Conservation (phyloP, 2,329 filamentous ascomycete genomes). For the Cladophialophora immunda region DNA sequence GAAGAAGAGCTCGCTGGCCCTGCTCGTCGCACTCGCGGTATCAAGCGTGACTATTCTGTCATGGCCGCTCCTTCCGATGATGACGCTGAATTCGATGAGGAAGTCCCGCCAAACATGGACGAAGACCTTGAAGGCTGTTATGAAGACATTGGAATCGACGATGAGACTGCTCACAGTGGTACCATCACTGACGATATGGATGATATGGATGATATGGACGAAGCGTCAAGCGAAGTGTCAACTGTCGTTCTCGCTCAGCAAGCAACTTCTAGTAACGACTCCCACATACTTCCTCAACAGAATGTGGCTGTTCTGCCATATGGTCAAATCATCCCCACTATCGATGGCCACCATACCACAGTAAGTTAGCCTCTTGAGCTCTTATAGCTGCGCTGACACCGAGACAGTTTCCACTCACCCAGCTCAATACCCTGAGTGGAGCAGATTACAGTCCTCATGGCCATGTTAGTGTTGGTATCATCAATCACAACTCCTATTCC, state of each 20-base stretch:
- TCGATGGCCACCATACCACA: background rate
- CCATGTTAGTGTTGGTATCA: conserved; percentile 1
- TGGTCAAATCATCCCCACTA: conserved; percentile 7
- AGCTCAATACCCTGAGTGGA: background rate
- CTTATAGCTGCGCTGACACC: background rate
- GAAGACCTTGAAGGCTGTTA: background rate
- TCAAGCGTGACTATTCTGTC: conserved; percentile 33
- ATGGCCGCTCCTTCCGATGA: conserved; percentile 15
- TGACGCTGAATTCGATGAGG: conserved; percentile 18
- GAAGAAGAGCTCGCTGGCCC: conserved; percentile 51
- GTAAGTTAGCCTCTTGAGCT: background rate
- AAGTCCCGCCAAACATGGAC: background rate
- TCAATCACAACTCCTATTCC: conserved; percentile 3
- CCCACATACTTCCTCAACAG: background rate
- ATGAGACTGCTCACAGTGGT: background rate
- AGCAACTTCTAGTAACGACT: background rate
- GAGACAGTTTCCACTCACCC: background rate
- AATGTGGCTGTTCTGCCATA: conserved; percentile 6
- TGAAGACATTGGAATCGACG: background rate
- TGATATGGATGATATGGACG: conserved; percentile 14
- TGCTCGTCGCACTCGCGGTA: conserved; percentile 33
- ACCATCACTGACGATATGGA: conserved; percentile 8
- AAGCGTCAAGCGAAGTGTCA: background rate
- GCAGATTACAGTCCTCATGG: background rate
- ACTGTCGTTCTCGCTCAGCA: background rate